Evolutionary conservation across 805 yeast species (phyloP), one percentile per base, ranked within the genome.

Genomic region (Yarrowia sp.): DNA sequence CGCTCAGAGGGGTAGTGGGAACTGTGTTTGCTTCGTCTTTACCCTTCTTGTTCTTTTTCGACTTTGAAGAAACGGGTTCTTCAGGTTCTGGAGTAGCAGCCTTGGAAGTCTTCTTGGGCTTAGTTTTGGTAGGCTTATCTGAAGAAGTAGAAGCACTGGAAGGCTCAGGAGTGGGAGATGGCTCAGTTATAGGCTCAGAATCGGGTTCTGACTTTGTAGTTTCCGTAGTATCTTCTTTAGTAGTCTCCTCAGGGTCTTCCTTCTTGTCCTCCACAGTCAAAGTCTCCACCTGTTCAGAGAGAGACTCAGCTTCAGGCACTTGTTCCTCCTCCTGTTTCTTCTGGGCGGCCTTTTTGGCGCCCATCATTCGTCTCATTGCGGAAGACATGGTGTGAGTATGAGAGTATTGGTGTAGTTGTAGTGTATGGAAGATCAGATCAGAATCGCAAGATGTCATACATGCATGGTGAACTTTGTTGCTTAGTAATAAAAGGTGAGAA

Each of bases 341-440:
- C 52, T 59, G 65, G 65, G 65, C 65, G 5, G 52, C 65, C 65
- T 59, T 59, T 15, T 45, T 43, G 65, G 65, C 65, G 19, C 65
- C 65, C 50, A 59, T 59, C 65, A 59, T 59, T 26, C 65, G 50
- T 59, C 65, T 45, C 65, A 59, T 59, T n/a, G 65, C 65, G 4
- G 65, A 59, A 35, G 65, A 59, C 65, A 59, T 59, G 32, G 11
- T 58, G 61, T 22, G 14, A 40, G 58, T n/a, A 16, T 8, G 2
- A 7, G 45, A 7, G 45, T 22, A 36, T 45, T 11, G 16, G 48
- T 38, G 35, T 36, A n/a, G 55, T 12, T 52, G 58, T 14, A 35
- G 15, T 16, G 46, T 22, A 55, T 19, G 61, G 19, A 41, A 10
- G 15, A 15, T 56, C 48, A 41, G 63, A 56, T 42, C 48, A 56